Conservation (phyloP, 371 early-diverging fungal genomes). For the Umbelopsis sp. region DNA sequence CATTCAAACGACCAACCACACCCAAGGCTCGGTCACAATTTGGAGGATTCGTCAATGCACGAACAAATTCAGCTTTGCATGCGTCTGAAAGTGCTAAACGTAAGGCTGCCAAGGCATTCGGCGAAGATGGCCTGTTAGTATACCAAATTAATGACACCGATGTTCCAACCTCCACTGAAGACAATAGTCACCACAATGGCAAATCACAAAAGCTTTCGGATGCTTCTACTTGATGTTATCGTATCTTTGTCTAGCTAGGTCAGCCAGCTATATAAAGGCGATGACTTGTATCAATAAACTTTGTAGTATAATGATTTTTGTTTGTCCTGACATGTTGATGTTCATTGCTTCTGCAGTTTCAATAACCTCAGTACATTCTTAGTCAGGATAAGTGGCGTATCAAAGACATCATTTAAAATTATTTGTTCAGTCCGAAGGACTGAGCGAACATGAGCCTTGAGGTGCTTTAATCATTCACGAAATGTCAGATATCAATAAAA, state of each 20-base stretch:
- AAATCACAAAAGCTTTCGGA: background rate
- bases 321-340: too few relatives aligned
- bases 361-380: too few relatives aligned
- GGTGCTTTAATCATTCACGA: too few relatives aligned
- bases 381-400: too few relatives aligned
- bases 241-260: background rate
- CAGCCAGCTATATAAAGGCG: background rate
- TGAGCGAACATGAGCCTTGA: too few relatives aligned
- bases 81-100: constrained; percentile 15
- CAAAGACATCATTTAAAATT: too few relatives aligned
- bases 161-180: background rate
- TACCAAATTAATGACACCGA: constrained; percentile 13
- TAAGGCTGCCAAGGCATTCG: constrained; percentile 12
- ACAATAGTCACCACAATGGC: background rate
- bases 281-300: constrained; percentile 7
- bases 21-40: background rate
- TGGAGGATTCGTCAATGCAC: constrained; percentile 3
- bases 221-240: background rate
- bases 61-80: background rate
- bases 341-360: too few relatives aligned
- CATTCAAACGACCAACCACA: background rate
- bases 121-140: constrained; percentile 6
- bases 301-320: background rate
- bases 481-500: too few relatives aligned
- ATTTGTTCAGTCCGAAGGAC: too few relatives aligned